These are phyloP conservation scores for Phytophthora sojae DNA, from an alignment of 352 stramenopile genomes.

Conservation along the genomic window DNA sequence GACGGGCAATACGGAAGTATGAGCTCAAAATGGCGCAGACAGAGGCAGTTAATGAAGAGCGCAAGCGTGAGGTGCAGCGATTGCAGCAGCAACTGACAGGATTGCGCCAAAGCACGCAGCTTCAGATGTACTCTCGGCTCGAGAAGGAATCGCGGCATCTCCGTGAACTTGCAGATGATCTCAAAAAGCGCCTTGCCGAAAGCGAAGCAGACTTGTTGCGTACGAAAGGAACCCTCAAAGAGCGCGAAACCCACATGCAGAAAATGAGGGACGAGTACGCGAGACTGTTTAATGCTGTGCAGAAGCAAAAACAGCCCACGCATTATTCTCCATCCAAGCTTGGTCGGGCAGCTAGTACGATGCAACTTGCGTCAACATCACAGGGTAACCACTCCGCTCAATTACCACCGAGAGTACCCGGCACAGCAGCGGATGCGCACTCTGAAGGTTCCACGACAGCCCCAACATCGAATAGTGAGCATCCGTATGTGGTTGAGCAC, in stretches of 20 bases:
- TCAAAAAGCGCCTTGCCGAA: constrained; percentile 39
- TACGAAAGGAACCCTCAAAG: constrained; percentile 56
- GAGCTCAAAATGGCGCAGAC: constrained; percentile 56
- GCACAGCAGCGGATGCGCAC: neutral
- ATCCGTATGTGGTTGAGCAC: constrained; percentile 73
- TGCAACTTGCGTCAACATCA: constrained; percentile 14
- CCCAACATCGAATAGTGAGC: constrained; percentile 46
- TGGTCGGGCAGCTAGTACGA: constrained; percentile 21
- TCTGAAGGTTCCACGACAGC: constrained; percentile 10
- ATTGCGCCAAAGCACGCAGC: constrained; percentile 57
- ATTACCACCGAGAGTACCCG: constrained; percentile 5
- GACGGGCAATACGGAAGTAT: constrained; percentile 61
- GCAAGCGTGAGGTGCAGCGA: constrained; percentile 46
- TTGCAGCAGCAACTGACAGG: constrained; percentile 66
- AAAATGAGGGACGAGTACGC: constrained; percentile 82
- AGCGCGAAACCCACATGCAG: constrained; percentile 55
- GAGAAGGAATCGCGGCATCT: constrained; percentile 57
- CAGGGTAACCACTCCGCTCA: constrained; percentile 13
- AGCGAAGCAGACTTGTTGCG: constrained; percentile 63
- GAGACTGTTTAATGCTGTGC: constrained; percentile 69
- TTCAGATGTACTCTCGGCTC: constrained; percentile 55
- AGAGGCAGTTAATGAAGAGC: constrained; percentile 51
- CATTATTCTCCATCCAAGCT: constrained; percentile 35
- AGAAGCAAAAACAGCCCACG: constrained; percentile 62
- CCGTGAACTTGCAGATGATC: constrained; percentile 39